Evolutionary conservation across 1,284 basidiomycete species (phyloP), one percentile per base, ranked within the genome.

Genomic region (Puccinia hordei): DNA sequence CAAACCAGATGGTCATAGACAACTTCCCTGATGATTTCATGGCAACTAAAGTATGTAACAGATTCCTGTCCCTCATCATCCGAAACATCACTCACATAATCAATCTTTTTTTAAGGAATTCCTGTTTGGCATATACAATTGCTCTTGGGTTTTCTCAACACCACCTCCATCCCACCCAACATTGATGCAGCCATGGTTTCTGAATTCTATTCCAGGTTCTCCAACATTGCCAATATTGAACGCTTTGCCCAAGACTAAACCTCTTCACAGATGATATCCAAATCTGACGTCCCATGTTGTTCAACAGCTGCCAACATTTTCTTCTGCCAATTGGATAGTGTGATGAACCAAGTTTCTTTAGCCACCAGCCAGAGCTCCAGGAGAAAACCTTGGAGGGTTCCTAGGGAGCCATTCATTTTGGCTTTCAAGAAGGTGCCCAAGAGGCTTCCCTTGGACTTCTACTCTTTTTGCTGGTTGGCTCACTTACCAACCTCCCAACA

Each of bases 401-500:
- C 55, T 6, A 27, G 15, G 53, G 24, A 35, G 1, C 72, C 51
- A 6, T 19, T 44, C 24, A 38, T 61, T 12, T 53, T 30, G 13
- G 17, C 8, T 13, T 41, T 76, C 22, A 2, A 8, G 13, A 73
- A 73, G 30, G 72, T 38, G 2, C 72, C 53, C 15, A 73, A 33
- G 24, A n/a, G 19, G 12, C 41, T 77, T 19, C 75, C 61, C 17
- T n/a, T 77, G 13, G 75, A 77, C 22, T 77, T 68, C 51, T 77
- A 77, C 46, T 17, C 41, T n/a, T 2, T 4, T 9, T 33, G 53
- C 17, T 77, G 75, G 75, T 24, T 68, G 17, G 3, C 24, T 12
- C 4, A 30, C 2, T 24, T 77, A 51, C 61, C 22, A 10, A 51
- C 22, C 12, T 8, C 30, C n/a, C n/a, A n/a, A n/a, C n/a, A n/a